Conservation (phyloP, 805 yeast genomes). For the Candida khao-thaluensis region DNA sequence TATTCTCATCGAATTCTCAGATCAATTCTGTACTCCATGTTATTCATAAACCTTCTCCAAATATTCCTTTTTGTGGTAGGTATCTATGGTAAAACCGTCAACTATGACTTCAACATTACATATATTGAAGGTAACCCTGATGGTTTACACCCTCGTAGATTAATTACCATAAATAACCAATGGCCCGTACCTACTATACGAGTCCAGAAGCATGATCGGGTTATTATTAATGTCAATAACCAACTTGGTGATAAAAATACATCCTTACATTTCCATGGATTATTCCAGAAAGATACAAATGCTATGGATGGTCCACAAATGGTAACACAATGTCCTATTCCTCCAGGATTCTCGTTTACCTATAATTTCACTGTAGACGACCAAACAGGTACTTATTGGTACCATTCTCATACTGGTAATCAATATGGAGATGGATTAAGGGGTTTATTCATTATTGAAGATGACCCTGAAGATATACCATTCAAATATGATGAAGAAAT, state of each 20-base stretch:
- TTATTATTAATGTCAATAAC: constrained; percentile 37
- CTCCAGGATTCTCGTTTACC: constrained; percentile 37
- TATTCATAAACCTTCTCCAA: no score
- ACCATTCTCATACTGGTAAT: constrained; percentile 74
- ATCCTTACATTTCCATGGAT: constrained; percentile 47
- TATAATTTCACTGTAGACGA: constrained; percentile 39
- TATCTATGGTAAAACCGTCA: constrained; percentile 24
- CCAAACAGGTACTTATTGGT: constrained; percentile 55
- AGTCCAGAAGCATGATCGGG: constrained; percentile 40
- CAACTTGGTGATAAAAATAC: constrained; percentile 33
- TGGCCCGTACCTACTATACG: constrained; percentile 46
- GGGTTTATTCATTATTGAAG: constrained; percentile 63
- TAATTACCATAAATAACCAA: constrained; percentile 56
- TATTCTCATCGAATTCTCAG: no score
- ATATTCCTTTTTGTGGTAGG: no score
- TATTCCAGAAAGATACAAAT: constrained; percentile 37
- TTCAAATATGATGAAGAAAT: constrained; percentile 77
- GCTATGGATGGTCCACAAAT: constrained; percentile 48
- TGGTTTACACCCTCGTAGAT: constrained; percentile 48
- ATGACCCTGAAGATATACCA: constrained; percentile 20
- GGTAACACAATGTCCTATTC: constrained; percentile 47
- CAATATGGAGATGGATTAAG: constrained; percentile 80
- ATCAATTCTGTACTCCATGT: no score
- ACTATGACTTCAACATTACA: constrained; percentile 36
- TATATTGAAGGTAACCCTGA: constrained; percentile 54